Percentiles rank a stretch among this genome's conserved stretches.
Conservation (phyloP, 768 basidiomycete species). For the Amanita exitialis region DNA sequence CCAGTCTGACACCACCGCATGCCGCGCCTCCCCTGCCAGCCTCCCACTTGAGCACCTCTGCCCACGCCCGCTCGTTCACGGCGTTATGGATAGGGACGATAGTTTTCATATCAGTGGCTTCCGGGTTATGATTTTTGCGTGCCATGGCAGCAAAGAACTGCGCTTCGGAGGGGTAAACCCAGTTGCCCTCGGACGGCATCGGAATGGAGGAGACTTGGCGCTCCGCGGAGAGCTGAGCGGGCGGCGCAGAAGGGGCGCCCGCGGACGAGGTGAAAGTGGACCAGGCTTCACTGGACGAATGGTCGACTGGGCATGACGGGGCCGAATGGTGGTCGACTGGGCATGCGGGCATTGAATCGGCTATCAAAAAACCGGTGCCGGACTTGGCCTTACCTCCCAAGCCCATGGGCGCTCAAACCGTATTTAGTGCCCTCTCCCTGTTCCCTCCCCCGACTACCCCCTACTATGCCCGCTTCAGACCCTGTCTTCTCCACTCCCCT, state of each 20-base stretch:
- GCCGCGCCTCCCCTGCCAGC: slow-evolving; percentile 66
- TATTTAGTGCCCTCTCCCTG: neutral
- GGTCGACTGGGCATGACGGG: slow-evolving; percentile 30
- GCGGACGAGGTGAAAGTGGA: too few species aligned
- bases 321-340: slow-evolving; percentile 34
- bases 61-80: slow-evolving; percentile 92
- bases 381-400: neutral
- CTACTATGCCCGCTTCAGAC: slow-evolving; percentile 54
- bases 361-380: neutral
- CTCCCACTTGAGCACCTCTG: slow-evolving; percentile 78
- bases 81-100: slow-evolving; percentile 99
- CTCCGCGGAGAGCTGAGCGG: slow-evolving; percentile 46
- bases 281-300: slow-evolving; percentile 29
- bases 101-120: slow-evolving; percentile 83
- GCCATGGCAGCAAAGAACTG: slow-evolving; percentile 98
- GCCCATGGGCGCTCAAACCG: neutral
- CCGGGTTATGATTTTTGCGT: slow-evolving; percentile 87
- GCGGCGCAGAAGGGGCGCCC: slow-evolving; percentile 11
- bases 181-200: slow-evolving; percentile 56
- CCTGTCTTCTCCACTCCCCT: slow-evolving; percentile 65
- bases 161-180: slow-evolving; percentile 98
- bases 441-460: neutral
- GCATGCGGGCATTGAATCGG: slow-evolving; percentile 17
- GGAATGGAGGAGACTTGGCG: slow-evolving; percentile 89
- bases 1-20: slow-evolving; percentile 75